phyloP scores from a whole-genome alignment of 2,329 filamentous ascomycete genomes.

The Colletotrichum coccodes region DNA sequence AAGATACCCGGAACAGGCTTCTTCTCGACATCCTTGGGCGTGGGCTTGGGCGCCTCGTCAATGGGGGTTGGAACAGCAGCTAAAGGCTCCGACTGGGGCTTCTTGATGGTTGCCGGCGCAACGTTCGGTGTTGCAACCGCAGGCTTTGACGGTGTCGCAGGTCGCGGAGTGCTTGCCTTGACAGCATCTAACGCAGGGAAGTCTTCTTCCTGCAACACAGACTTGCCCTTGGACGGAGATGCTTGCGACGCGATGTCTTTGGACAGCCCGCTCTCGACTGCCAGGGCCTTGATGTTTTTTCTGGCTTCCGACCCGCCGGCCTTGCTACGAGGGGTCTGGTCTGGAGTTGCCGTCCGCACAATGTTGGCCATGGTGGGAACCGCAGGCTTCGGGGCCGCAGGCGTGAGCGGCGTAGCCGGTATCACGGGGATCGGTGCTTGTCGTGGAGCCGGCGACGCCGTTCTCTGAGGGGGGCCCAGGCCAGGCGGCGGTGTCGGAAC shows the following conservation, averaged over 20 bases:
- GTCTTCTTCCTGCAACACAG: constrained; percentile 67
- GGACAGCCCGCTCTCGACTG: constrained; percentile 56
- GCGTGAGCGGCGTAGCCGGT: constrained; percentile 15
- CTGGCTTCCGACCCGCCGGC: constrained; percentile 47
- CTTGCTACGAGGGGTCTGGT: constrained; percentile 45
- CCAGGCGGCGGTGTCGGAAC: constrained; percentile 51
- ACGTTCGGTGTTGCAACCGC: constrained; percentile 48
- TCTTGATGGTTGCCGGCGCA: constrained; percentile 47
- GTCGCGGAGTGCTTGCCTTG: constrained; percentile 46
- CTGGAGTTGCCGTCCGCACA: constrained; percentile 40
- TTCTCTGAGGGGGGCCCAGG: constrained; percentile 50
- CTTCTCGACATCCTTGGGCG: constrained; percentile 44
- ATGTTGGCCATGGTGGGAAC: constrained; percentile 38
- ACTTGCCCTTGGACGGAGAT: constrained; percentile 33
- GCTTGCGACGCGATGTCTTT: constrained; percentile 56
- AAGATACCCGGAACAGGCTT: constrained; percentile 54
- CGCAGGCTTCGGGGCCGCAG: constrained; percentile 31
- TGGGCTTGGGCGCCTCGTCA: constrained; percentile 19
- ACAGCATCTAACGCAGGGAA: constrained; percentile 68
- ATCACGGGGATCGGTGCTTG: constrained; percentile 32
- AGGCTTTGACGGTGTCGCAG: constrained; percentile 43
- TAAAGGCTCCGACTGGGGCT: constrained; percentile 37
- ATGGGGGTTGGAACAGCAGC: neutral
- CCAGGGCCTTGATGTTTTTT: constrained; percentile 55
- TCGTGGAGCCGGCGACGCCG: constrained; percentile 44